These are phyloP conservation scores for Malassezia dermatis DNA, from an alignment of 1,284 basidiomycete species.

Conservation along the genomic window DNA sequence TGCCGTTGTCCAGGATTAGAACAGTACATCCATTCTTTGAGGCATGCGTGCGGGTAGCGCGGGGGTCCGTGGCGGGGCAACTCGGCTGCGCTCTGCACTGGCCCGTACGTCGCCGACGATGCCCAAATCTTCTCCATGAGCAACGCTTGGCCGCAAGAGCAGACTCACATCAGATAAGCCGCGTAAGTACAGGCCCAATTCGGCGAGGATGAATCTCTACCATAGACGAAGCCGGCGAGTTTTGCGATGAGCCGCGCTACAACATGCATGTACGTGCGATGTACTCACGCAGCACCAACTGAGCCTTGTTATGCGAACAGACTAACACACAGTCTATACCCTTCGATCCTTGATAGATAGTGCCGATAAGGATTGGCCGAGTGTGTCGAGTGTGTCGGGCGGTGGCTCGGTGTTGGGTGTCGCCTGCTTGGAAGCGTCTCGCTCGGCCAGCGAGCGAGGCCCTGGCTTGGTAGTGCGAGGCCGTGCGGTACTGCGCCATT, in stretches of 20 bases:
- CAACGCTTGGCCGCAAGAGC: not conserved
- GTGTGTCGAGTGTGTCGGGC: not conserved
- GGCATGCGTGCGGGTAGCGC: not conserved
- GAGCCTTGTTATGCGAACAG: not conserved
- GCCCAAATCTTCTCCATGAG: constrained; percentile 19
- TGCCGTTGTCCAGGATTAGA: constrained; percentile 18
- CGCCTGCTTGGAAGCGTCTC: no score
- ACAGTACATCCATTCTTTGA: constrained; percentile 23
- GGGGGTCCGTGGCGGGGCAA: constrained; percentile 8
- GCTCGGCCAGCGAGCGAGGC: not conserved
- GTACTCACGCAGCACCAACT: constrained; percentile 16
- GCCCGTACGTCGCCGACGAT: constrained; percentile 6
- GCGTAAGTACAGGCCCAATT: not conserved
- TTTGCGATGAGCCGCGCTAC: constrained; percentile 13
- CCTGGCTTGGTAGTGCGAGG: not conserved
- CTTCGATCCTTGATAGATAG: not conserved
- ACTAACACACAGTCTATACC: not conserved
- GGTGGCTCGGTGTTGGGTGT: not conserved
- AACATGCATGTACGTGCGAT: constrained; percentile 17
- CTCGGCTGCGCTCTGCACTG: constrained; percentile 13
- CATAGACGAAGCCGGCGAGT: constrained; percentile 19
- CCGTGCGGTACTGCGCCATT: not conserved
- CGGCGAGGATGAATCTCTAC: constrained; percentile 15
- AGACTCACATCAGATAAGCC: not conserved
- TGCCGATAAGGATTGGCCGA: not conserved